Evolutionary conservation across 129 eudicot species (phyloP).

Genomic region (Arctium lappa): DNA sequence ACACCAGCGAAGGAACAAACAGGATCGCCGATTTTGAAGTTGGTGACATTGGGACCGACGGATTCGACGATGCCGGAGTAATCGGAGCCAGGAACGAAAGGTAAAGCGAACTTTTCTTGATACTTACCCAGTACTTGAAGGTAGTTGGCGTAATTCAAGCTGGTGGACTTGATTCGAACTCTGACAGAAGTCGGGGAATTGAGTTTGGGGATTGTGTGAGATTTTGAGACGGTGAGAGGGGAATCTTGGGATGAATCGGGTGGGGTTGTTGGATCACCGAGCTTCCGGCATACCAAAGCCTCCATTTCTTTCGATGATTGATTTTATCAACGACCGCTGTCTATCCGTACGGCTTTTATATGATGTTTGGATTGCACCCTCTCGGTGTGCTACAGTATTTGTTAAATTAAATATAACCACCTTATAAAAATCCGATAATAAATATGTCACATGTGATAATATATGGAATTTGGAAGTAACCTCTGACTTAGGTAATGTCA

Average conservation of each 20-base stretch:
- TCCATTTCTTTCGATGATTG: constrained; percentile 49
- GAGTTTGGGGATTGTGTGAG: constrained; percentile 69
- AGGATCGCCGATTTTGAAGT: constrained; percentile 68
- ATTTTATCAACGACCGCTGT: not conserved
- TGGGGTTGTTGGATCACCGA: constrained; percentile 84
- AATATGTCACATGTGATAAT: too few relatives aligned
- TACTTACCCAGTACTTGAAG: constrained; percentile 82
- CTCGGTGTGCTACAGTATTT: too few relatives aligned
- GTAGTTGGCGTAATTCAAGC: constrained; percentile 82
- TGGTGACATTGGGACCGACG: constrained; percentile 54
- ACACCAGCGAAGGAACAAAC: constrained; percentile 63
- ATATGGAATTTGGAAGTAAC: too few relatives aligned
- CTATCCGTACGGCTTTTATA: not conserved
- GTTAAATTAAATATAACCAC: too few relatives aligned
- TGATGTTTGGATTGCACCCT: too few relatives aligned
- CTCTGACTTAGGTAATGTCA: too few relatives aligned
- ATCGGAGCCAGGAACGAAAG: constrained; percentile 86
- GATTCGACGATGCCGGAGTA: constrained; percentile 76
- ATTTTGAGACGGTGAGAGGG: constrained; percentile 44
- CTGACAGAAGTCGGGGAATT: constrained; percentile 52
- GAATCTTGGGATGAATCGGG: constrained; percentile 42
- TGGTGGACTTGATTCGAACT: constrained; percentile 70
- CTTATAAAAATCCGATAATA: too few relatives aligned
- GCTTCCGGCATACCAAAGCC: constrained; percentile 69
- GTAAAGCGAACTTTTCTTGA: constrained; percentile 73